Conservation (phyloP, 2,329 filamentous ascomycete species). For the Cladobotryum mycophilum region DNA sequence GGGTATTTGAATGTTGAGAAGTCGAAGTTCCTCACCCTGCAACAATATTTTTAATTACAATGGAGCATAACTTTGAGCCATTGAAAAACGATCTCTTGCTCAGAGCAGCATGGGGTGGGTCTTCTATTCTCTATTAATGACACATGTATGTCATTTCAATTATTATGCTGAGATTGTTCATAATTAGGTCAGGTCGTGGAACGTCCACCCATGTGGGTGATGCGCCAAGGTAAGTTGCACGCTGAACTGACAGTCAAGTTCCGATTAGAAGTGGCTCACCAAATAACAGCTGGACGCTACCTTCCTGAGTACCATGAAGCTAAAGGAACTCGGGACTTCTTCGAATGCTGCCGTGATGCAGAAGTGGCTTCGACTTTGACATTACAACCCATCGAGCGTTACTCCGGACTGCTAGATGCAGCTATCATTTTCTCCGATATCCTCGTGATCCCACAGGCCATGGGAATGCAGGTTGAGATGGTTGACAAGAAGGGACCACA, state of each 20-base stretch:
- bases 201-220: slow-evolving; percentile 95
- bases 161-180: slow-evolving; percentile 16
- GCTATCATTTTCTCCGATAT: slow-evolving; percentile 99
- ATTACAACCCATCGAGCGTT: slow-evolving; percentile 90
- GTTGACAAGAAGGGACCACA: slow-evolving; percentile 93
- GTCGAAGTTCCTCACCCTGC: no score
- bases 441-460: slow-evolving; percentile 91
- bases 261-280: neutral
- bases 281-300: slow-evolving; percentile 73
- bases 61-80: slow-evolving; percentile 69
- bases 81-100: slow-evolving; percentile 90
- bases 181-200: slow-evolving; percentile 76
- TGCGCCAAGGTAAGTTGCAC: slow-evolving; percentile 78
- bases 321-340: slow-evolving; percentile 88
- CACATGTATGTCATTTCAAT: neutral
- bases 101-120: slow-evolving; percentile 77
- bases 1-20: neutral
- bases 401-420: slow-evolving; percentile 81
- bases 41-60: slow-evolving; percentile 29
- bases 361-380: slow-evolving; percentile 92
- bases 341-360: slow-evolving; percentile 90
- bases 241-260: neutral
- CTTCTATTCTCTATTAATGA: neutral
- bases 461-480: slow-evolving; percentile 99
- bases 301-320: slow-evolving; percentile 96